Evolutionary conservation across 306 rosid genomes (phyloP), one percentile per base, ranked within the genome.

Genomic region (Citrullus amarus): DNA sequence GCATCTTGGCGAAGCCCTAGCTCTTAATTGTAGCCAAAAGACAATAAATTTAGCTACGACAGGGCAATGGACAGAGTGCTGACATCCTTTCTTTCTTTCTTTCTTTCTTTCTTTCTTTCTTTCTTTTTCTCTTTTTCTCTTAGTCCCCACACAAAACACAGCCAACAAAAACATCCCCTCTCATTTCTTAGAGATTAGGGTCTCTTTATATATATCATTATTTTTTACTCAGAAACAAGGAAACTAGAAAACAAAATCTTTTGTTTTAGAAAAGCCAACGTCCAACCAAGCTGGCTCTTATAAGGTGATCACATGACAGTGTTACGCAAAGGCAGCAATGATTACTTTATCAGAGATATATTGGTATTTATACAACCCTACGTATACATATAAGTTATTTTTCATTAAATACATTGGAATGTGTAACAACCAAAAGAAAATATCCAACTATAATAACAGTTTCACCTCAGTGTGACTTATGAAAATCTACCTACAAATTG

Each of bases 21-120:
- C 67, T 38, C 68, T 59, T 39, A 55, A 76, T 30, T 76, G 66
- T 76, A 5, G 68, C 80, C 65, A 85, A 61, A 74, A 79, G 67
- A 43, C 81, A 83, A 62, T 79, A 20, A 73, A 76, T 44, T 17
- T 22, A 39, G 81, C 71, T 79, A 50, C 41, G 75, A 74, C 87
- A 53, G 32, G 79, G 76, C 61, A 11, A 62, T 41, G 73, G 85
- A 83, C 71, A 83, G 53, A 83, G 81, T 28, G 81, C 68, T 76
- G 79, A 83, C 85, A 69, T 17, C 80, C 76, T 48, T 61, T 77
- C 68, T 77, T 16, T 17, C 2, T 32, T 32, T 13, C 53, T 30
- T 61, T 77, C 68, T 77, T 16, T 17, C 2, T 32, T 32, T 13
- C 53, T 30, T 22, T 22, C 22, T 22, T 22, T 22, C 22, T 22